Evolutionary conservation across 2,329 filamentous ascomycete genomes (phyloP).

Genomic region (Aspergillus viridinutans): DNA sequence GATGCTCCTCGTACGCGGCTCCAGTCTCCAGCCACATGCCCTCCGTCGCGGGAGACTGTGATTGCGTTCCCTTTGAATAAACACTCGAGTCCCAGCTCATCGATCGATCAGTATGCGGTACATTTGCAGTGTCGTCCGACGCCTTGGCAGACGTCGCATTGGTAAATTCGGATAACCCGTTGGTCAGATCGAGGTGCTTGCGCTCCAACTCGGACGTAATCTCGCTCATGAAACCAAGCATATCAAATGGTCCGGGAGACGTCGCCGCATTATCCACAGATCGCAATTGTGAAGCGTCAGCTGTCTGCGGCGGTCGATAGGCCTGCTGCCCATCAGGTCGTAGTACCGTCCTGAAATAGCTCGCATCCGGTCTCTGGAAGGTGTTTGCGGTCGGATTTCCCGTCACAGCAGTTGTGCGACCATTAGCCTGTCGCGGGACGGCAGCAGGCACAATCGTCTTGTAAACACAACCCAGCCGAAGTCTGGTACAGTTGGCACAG

Average conservation of each 20-base stretch:
- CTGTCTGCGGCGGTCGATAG: background rate
- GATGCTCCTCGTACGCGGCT: slow-evolving; percentile 25
- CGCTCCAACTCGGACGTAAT: slow-evolving; percentile 34
- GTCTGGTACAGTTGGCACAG: slow-evolving; percentile 32
- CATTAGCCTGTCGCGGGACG: slow-evolving; percentile 2
- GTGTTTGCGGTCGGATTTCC: background rate
- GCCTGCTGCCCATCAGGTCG: slow-evolving; percentile 22
- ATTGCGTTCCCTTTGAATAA: background rate
- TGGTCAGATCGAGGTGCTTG: slow-evolving; percentile 30
- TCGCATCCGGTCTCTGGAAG: slow-evolving; percentile 18
- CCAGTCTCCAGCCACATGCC: slow-evolving; percentile 18
- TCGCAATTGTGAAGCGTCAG: background rate
- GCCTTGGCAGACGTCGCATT: slow-evolving; percentile 7
- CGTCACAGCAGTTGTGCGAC: background rate
- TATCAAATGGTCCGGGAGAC: slow-evolving; percentile 26
- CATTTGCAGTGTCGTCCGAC: background rate
- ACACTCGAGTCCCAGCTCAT: background rate
- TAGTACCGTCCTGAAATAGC: slow-evolving; percentile 27
- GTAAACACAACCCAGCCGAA: slow-evolving; percentile 29
- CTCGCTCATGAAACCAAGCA: slow-evolving; percentile 35
- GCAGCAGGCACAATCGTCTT: slow-evolving; percentile 19
- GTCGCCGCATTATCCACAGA: slow-evolving; percentile 7
- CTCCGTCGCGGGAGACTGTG: background rate
- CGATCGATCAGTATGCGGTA: background rate
- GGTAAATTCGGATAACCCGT: slow-evolving; percentile 14